Evolutionary conservation across 2,329 filamentous ascomycete genomes (phyloP).

Genomic region (Botrytis pseudocinerea): DNA sequence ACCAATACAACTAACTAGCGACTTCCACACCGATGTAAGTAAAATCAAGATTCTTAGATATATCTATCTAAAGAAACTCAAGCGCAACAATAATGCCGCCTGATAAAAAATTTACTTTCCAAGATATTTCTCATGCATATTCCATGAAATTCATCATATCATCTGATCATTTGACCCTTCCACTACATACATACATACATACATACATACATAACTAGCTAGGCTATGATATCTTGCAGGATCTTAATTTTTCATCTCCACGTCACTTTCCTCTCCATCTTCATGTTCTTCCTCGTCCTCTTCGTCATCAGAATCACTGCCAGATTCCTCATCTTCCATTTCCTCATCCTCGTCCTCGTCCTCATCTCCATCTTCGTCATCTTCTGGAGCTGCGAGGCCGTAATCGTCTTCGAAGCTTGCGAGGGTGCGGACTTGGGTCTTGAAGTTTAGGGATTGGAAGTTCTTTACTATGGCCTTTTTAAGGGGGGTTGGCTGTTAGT

Average conservation of each 20-base stretch:
- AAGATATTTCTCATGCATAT: background rate
- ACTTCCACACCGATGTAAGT: background rate
- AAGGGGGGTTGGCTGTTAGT: slow-evolving; percentile 16
- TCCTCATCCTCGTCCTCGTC: slow-evolving; percentile 42
- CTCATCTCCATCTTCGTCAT: slow-evolving; percentile 57
- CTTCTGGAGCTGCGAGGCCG: slow-evolving; percentile 60
- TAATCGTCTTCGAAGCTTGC: slow-evolving; percentile 88
- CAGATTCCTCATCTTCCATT: slow-evolving; percentile 33
- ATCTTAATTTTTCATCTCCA: slow-evolving; percentile 5
- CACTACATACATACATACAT: background rate
- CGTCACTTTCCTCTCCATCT: slow-evolving; percentile 11
- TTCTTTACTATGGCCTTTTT: slow-evolving; percentile 70
- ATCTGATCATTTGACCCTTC: background rate
- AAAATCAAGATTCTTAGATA: background rate
- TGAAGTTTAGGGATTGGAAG: slow-evolving; percentile 76
- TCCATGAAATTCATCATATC: no score
- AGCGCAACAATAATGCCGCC: background rate
- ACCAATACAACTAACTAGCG: background rate
- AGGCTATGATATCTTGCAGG: background rate
- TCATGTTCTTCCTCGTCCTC: slow-evolving; percentile 27
- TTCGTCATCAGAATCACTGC: slow-evolving; percentile 29
- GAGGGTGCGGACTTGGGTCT: slow-evolving; percentile 70
- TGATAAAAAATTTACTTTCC: background rate
- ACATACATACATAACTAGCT: no score
- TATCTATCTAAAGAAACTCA: background rate